Conservation (phyloP, 106 monocot genomes). For the Cymbidium sinense region DNA sequence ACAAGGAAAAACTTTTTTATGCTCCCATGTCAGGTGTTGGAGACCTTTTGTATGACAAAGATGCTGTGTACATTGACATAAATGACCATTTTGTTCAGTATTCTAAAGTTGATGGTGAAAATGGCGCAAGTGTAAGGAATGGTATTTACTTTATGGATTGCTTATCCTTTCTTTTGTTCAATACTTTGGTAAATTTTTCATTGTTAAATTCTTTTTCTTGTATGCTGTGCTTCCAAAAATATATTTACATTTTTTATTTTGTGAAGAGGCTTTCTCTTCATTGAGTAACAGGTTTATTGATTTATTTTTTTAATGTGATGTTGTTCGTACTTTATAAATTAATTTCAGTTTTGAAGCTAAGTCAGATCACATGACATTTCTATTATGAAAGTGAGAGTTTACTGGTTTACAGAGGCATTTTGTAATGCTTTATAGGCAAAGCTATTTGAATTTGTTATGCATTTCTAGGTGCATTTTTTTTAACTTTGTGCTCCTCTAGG, state of each 20-base stretch:
- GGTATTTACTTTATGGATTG: slow-evolving; percentile 24
- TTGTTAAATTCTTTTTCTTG: not conserved
- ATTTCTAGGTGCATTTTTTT: not conserved
- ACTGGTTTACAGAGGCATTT: not conserved
- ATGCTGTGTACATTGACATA: slow-evolving; percentile 95
- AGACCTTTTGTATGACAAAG: slow-evolving; percentile 94
- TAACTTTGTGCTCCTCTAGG: not conserved
- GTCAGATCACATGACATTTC: not conserved
- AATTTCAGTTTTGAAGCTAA: not conserved
- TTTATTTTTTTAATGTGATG: not conserved
- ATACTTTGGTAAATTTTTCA: not conserved
- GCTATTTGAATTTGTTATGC: not conserved
- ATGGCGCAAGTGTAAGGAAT: slow-evolving; percentile 26
- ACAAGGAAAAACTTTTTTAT: slow-evolving; percentile 95
- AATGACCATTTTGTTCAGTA: slow-evolving; percentile 96
- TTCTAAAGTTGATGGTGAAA: slow-evolving; percentile 66
- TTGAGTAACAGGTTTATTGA: not conserved
- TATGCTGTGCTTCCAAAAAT: too few species aligned
- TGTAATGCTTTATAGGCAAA: not conserved
- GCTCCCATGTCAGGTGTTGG: slow-evolving; percentile 99
- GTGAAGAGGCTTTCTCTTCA: not conserved
- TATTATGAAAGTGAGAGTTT: not conserved
- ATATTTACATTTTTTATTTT: not conserved
- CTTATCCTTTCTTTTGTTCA: not conserved
- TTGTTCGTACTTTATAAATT: not conserved